Evolutionary conservation across 2,329 filamentous ascomycete genomes (phyloP), one percentile per base, ranked within the genome.

Genomic region (Arthrobotrys iridis): DNA sequence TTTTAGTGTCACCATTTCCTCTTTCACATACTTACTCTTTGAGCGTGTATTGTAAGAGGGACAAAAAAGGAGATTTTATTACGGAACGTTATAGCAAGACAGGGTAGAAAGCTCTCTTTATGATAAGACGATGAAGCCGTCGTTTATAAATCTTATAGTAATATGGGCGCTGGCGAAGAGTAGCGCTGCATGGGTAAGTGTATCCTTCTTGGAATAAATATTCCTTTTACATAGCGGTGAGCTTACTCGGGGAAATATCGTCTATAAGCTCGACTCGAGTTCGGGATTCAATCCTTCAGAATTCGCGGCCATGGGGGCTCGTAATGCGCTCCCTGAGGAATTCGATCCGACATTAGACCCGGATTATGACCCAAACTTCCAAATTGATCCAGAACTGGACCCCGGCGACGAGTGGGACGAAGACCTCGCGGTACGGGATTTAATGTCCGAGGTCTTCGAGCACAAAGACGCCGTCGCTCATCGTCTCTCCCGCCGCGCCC

Each of bases 91-190:
- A n/a, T n/a, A n/a, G n/a, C n/a, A n/a, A n/a, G 4, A 7, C 7
- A 55, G 5, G 24, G 30, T 52, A 15, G 11, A 20, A 30, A 11
- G n/a, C 8, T 37, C 11, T 6, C 2, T 67, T n/a, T n/a, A 58
- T 67, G 37, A 15, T 67, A 57, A 35, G 24, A 37, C 15, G 11
- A 70, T 70, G 65, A 62, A 13, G 26, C 18, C 41, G 15, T 48
- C 28, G 60, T 45, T 45, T 48, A 22, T 70, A 11, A 22, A 43
- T 13, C 6, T 62, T 24, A 55, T 20, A 28, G 33, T 62, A 15
- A 33, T 70, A 4, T 70, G 55, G 55, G 43, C 26, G 18, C 50
- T 58, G 33, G 45, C 65, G 7, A 35, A 55, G n/a, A 18, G 57
- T 37, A 40, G 18, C 6, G 1, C 50, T 13, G 30, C 26, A 3